Percentiles rank a stretch among this genome's conserved stretches.
phyloP scores from a whole-genome alignment of 2,329 filamentous ascomycete genomes.

The Chaetothyriales sp. region DNA sequence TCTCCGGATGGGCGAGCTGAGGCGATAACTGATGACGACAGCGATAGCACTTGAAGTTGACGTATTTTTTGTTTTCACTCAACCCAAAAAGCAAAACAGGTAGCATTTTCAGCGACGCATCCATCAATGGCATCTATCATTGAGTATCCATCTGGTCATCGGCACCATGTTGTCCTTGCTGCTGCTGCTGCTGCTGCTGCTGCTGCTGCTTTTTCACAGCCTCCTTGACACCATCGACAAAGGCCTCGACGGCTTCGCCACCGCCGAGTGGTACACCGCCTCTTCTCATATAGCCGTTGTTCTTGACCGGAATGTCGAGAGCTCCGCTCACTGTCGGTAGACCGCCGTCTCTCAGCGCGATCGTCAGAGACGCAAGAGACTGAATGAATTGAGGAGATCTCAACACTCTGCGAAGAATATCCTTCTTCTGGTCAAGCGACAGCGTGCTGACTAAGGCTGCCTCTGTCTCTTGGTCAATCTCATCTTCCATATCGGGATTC shows the following conservation, averaged over 20 bases:
- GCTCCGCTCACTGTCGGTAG: slow-evolving; percentile 82
- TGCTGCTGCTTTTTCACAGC: slow-evolving; percentile 43
- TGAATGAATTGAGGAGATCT: slow-evolving; percentile 85
- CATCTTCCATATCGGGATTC: slow-evolving; percentile 48
- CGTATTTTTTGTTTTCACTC: neutral
- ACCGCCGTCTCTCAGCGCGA: slow-evolving; percentile 79
- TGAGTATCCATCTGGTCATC: slow-evolving; percentile 32
- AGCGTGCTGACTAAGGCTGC: slow-evolving; percentile 41
- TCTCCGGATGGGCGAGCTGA: slow-evolving; percentile 15
- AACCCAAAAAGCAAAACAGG: neutral
- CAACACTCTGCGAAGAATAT: slow-evolving; percentile 66
- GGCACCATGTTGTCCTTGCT: slow-evolving; percentile 16
- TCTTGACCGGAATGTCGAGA: slow-evolving; percentile 63
- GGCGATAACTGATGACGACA: slow-evolving; percentile 15
- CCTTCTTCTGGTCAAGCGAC: slow-evolving; percentile 62
- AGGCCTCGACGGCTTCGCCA: slow-evolving; percentile 77
- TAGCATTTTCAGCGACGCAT: neutral
- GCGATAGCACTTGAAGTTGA: slow-evolving; percentile 6
- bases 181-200: slow-evolving; percentile 16
- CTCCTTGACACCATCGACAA: slow-evolving; percentile 77
- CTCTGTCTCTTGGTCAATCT: slow-evolving; percentile 58
- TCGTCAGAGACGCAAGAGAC: slow-evolving; percentile 68
- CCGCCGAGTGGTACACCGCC: slow-evolving; percentile 76
- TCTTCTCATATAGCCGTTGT: slow-evolving; percentile 67
- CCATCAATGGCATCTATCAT: slow-evolving; percentile 1